Evolutionary conservation across 1,284 basidiomycete genomes (phyloP).

Genomic region (Dichomitus squalens): DNA sequence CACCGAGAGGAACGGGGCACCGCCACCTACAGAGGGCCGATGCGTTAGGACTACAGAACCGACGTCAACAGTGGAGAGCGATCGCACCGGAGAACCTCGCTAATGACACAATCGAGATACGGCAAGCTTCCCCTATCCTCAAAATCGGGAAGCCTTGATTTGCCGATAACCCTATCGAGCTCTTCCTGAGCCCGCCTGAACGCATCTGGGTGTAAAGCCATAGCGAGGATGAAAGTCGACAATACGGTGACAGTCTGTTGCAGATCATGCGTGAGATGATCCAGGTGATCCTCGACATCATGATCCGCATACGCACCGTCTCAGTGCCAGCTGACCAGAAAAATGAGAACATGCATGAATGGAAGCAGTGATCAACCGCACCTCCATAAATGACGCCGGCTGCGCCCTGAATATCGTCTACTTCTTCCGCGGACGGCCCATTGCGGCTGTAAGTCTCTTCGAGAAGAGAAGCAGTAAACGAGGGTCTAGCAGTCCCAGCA

Average conservation of each 20-base stretch:
- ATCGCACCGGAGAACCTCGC: constrained; percentile 49
- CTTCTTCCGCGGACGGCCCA: constrained; percentile 37
- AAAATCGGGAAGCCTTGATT: constrained; percentile 45
- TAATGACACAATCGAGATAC: constrained; percentile 54
- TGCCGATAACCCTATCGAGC: constrained; percentile 52
- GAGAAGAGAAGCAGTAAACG: constrained; percentile 55
- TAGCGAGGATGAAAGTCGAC: constrained; percentile 49
- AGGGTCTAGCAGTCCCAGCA: constrained; percentile 49
- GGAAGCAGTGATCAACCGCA: constrained; percentile 7
- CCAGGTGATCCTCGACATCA: background rate
- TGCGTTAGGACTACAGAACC: background rate
- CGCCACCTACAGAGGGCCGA: constrained; percentile 26
- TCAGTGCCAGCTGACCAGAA: constrained; percentile 33
- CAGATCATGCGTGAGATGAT: background rate
- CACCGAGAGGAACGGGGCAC: constrained; percentile 30
- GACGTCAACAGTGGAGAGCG: background rate
- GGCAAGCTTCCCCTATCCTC: constrained; percentile 53
- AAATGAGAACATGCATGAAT: constrained; percentile 1
- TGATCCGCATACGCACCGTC: constrained; percentile 28
- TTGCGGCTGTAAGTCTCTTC: constrained; percentile 28
- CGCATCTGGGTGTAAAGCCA: constrained; percentile 52
- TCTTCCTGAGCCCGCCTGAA: constrained; percentile 54
- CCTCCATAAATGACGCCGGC: constrained; percentile 54
- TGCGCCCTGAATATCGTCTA: constrained; percentile 58
- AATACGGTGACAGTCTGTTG: constrained; percentile 48